phyloP scores from a whole-genome alignment of 768 basidiomycete species.

The Trichaptum fuscoviolaceum region DNA sequence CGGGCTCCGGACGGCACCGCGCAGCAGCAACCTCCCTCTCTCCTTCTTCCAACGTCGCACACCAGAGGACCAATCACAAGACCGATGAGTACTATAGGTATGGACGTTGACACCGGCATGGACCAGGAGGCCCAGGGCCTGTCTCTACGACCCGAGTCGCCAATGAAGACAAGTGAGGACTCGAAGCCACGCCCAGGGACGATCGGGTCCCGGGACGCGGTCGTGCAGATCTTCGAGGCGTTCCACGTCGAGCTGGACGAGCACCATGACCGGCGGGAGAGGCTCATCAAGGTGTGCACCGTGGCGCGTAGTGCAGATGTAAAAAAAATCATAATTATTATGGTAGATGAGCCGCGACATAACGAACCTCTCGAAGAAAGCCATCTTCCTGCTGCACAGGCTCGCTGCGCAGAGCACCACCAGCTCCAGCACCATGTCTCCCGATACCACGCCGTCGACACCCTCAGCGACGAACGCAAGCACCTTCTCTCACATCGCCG shows the following conservation, averaged over 20 bases:
- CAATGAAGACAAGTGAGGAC: neutral
- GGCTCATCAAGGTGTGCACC: slow-evolving; percentile 74
- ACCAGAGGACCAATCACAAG: neutral
- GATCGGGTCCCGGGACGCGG: slow-evolving; percentile 2
- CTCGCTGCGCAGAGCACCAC: slow-evolving; percentile 40
- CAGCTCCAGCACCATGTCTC: too few relatives aligned
- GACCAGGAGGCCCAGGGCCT: too few relatives aligned
- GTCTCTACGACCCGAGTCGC: neutral
- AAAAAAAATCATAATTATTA: neutral
- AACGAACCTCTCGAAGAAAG: slow-evolving; percentile 87
- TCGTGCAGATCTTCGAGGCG: slow-evolving; percentile 37
- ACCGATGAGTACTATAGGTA: neutral
- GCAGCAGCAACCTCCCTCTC: neutral
- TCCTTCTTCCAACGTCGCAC: neutral
- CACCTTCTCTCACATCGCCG: slow-evolving; percentile 35
- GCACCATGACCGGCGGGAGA: slow-evolving; percentile 82
- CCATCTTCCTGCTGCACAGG: slow-evolving; percentile 90
- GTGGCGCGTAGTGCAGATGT: neutral
- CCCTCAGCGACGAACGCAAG: slow-evolving; percentile 22
- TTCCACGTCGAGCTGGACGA: slow-evolving; percentile 77
- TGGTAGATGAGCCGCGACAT: slow-evolving; percentile 76
- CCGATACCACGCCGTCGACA: slow-evolving; percentile 4
- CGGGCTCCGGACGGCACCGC: neutral
- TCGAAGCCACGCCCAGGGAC: neutral
- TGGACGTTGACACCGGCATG: neutral